These are phyloP conservation scores for Aspergillus proliferans DNA, from an alignment of 2,329 filamentous ascomycete genomes.

Conservation along the genomic window DNA sequence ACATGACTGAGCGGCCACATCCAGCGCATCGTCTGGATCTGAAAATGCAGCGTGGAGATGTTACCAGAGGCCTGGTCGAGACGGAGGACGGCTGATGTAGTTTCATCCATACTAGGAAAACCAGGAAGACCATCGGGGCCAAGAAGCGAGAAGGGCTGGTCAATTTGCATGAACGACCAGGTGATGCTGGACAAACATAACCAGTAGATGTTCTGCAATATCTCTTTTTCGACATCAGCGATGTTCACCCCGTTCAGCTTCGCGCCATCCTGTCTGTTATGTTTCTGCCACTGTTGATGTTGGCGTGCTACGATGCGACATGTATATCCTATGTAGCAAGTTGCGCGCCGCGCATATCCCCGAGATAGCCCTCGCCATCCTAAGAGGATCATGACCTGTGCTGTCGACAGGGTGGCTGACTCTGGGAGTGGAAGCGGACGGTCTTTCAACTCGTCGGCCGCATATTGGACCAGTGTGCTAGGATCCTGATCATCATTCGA, in stretches of 20 bases:
- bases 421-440: too few relatives aligned
- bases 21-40: too few relatives aligned
- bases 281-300: conserved; percentile 22
- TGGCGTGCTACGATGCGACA: conserved; percentile 27
- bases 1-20: too few relatives aligned
- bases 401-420: too few relatives aligned
- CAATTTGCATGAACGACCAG: conserved; percentile 36
- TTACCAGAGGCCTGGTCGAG: too few relatives aligned
- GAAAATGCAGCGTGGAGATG: too few relatives aligned
- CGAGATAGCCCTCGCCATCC: too few relatives aligned
- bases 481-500: not conserved
- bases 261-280: conserved; percentile 22
- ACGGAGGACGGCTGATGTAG: conserved; percentile 4
- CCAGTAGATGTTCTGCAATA: conserved; percentile 38
- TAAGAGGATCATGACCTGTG: too few relatives aligned
- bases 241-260: conserved; percentile 39
- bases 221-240: conserved; percentile 36
- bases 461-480: conserved; percentile 12
- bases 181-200: conserved; percentile 34
- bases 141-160: conserved; percentile 15
- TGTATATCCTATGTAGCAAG: conserved; percentile 32
- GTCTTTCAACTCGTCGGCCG: too few relatives aligned
- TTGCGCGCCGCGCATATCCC: conserved; percentile 13
- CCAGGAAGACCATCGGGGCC: conserved; percentile 7
- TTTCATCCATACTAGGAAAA: conserved; percentile 16